Evolutionary conservation across 306 rosid species (phyloP), one percentile per base, ranked within the genome.

Genomic region (Biancaea sappan): DNA sequence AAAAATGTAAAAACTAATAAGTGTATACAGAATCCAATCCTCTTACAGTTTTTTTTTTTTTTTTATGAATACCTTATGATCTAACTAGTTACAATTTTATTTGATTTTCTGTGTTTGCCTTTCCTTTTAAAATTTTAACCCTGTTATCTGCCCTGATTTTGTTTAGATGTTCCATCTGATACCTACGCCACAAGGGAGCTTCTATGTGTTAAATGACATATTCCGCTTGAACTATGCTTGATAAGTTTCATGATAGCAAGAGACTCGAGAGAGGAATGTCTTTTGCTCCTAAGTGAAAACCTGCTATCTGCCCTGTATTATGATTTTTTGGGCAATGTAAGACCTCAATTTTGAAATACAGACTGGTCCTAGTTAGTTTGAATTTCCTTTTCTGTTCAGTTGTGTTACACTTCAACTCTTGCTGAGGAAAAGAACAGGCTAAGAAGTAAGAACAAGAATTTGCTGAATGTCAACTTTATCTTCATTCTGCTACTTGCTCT

Each of bases 171-270:
- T 93, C 84, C 98, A 93, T 84, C 84, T 93, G 89, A 86, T 93
- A 69, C 98, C 96, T 53, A 84, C 95, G 25, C 88, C 84, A 40
- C 90, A 83, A 69, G 90, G 86, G 58, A 93, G 93, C 84, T 93
- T 86, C 72, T 90, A 80, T 50, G 98, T 93, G 75, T 83, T 77
- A 77, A 93, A 93, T 77, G 98, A 93, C 81, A 90, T 93, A 64
- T 93, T 93, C 81, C 92, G 98, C 40, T 77, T 93, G 93, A 90
- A 93, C 84, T 93, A 93, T 52, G 97, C 98, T 0, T 93, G 93
- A 90, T 46, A 16, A 46, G 52, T 16, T 46, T 15, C 21, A 46
- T 46, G 52, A 19, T 46, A 15, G 52, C 21, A 6, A 46, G 52
- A 8, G 21, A 21, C 15, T 21, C 9, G n/a, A 15, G 52, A 16